Base-by-base conservation (phyloP, 257 asterid species). In the Forsythia suspensa region DNA sequence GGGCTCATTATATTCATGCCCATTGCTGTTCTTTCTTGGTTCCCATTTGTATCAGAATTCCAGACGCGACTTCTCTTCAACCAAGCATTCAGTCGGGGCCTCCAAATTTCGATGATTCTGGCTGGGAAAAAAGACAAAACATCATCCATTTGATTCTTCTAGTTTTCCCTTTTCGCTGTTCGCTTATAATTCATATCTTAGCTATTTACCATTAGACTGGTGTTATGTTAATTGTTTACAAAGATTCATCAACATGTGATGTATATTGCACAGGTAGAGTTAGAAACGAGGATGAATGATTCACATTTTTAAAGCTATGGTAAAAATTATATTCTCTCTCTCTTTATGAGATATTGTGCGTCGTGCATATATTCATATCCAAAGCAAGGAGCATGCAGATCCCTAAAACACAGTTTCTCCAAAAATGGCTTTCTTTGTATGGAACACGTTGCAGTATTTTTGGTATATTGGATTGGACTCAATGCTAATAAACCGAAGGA, bases 61-160 rank as follows among this genome's bases (percentile, higher is more conserved):
- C 99, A 96, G 76, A 92, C 98, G 1, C 83, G 99, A 46, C 83
- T 96, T 78, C 96, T 96, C 70, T 96, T 96, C 81, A 96, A 96
- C 81, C 99, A 96, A 81, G 99, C 99, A 0, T 96, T 96, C 85
- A 96, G 99, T 71, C 86, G 97, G 39, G 99, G 99, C 11, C 99
- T 96, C 76, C 99, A 94, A 91, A 96, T 96, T 78, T 90, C 97
- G 34, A 92, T 92, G 96, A 94, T 96, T 71, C 88, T 96, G 80
- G 89, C 96, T 1, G 99, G 99, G 82, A 93, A 83, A 85, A 89
- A 91, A 84, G 94, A 91, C 75, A 80, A 83, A 88, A 42, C 87
- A 41, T 37, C 89, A 10, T 81, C 81, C 71, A 76, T 38, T 40
- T 84, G 76, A 82, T 83, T 70, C 74, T 70, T 41, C 9, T 41